phyloP scores from a whole-genome alignment of 768 basidiomycete genomes.

The Suillus subluteus region DNA sequence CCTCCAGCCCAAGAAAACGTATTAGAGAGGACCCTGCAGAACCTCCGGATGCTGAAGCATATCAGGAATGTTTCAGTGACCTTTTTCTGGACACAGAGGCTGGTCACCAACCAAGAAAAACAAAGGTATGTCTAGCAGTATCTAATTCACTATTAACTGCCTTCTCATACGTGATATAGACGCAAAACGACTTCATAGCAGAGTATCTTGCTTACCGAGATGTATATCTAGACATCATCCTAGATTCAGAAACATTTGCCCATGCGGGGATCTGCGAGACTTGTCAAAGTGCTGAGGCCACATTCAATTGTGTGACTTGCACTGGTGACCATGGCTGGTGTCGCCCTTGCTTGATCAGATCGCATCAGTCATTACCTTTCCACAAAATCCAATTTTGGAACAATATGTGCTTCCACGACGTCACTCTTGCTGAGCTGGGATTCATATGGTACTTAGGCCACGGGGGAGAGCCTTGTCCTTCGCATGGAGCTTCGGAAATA shows the following conservation, averaged over 20 bases:
- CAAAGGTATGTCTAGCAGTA: not conserved
- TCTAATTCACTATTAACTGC: not conserved
- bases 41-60: not conserved
- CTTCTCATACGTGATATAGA: not conserved
- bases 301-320: conserved; percentile 7
- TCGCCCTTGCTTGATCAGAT: not conserved
- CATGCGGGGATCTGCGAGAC: not conserved
- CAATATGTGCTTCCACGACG: conserved; percentile 14
- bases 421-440: conserved; percentile 23
- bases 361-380: conserved; percentile 6
- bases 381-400: conserved; percentile 28
- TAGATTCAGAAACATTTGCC: conserved; percentile 1
- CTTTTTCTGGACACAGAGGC: not conserved
- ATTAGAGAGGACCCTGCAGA: not conserved
- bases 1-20: not conserved
- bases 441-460: conserved; percentile 25
- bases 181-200: conserved; percentile 12
- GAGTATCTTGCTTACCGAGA: conserved; percentile 5
- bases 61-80: not conserved
- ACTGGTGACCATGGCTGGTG: conserved; percentile 11
- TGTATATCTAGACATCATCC: not conserved
- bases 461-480: conserved; percentile 21
- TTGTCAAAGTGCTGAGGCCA: not conserved
- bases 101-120: not conserved
- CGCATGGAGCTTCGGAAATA: not conserved